Evolutionary conservation across 805 yeast species (phyloP), one percentile per base, ranked within the genome.

Genomic region (Cyberlindnera veronae): DNA sequence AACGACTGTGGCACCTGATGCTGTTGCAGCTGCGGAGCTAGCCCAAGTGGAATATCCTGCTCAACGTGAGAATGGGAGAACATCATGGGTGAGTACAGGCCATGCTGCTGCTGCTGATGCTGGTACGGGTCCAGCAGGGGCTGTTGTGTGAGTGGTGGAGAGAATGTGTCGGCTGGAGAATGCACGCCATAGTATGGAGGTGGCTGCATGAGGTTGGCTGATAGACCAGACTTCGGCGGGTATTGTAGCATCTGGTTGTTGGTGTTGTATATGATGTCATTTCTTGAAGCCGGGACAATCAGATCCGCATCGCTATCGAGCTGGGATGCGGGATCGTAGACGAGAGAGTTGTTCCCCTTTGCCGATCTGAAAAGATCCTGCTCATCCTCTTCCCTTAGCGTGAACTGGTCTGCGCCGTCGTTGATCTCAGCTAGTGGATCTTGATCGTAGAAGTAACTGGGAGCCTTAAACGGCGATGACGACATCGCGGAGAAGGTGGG

Each of bases 221-320:
- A 27, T 6, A n/a, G 26, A 15, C 29, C 38, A 18, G 29, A 36
- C 29, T 21, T 24, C 3, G 45, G 41, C 14, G 41, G 41, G 22
- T 20, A 34, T 10, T 36, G 41, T 6, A 41, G 27, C 12, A 19
- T 22, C 22, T 34, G 32, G 22, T 23, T 34, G 32, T 34, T 39
- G 14, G 13, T 15, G 16, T 31, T 34, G 18, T 33, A 32, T 2
- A 33, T 11, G 9, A 24, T 9, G 21, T 42, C 38, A 17, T 38
- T 38, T 12, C 32, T 29, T 14, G 45, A 37, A 14, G 32, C 37
- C 14, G 45, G 45, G 3, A 41, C 44, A 5, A 36, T 27, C n/a
- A 41, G 22, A 12, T 34, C 39, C 2, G 32, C 24, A 29, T 29
- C 36, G 16, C 30, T 36, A 22, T 26, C 39, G 14, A 34, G 23